Base-by-base conservation (phyloP, 306 rosid genomes). In the Cucurbita ficifolia region DNA sequence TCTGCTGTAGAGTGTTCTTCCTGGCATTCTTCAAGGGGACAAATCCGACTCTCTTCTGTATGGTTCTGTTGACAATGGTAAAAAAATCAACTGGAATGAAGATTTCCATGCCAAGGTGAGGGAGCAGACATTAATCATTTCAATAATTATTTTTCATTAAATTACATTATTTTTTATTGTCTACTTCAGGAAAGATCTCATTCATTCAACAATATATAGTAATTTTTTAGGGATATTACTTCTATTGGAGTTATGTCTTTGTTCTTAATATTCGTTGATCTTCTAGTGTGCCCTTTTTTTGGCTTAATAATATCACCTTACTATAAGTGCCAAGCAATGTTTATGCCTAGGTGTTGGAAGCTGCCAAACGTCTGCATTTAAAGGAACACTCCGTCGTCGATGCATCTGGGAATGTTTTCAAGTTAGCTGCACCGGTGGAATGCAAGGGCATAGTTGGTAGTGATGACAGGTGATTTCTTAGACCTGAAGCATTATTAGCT, bases 21-120 rank as follows among this genome's bases (percentile, higher is more conserved):
- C 99, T 5, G 99, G 99, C 69, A 95, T 95, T 84, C 99, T 95
- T 84, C 99, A 91, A 84, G 99, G 99, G 74, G 99, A 95, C 78
- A 95, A 95, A 78, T 95, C 97, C 38, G 96, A 91, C 51, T 91
- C 99, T 77, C 96, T 95, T 78, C 77, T 95, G 84, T 95, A 95
- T 59, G 99, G 99, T 76, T 95, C 99, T 77, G 99, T 95, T 67
- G 99, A 95, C 81, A 95, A 91, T 52, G 99, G 99, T 77, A 95
- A 91, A 88, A 95, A 95, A 78, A 91, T 91, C 83, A 86, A 94
- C 81, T 95, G 99, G 99, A 91, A 87, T 79, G 99, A 89, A 79
- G 97, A 87, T 56, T 95, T 95, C 79, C 99, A 95, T 88, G 89
- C 92, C 38, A 95, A 95, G 96, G 97, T 89, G 87, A 79, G 82